These are phyloP conservation scores for Wickerhamia fluorescens DNA, from an alignment of 805 yeast species.

Conservation along the genomic window DNA sequence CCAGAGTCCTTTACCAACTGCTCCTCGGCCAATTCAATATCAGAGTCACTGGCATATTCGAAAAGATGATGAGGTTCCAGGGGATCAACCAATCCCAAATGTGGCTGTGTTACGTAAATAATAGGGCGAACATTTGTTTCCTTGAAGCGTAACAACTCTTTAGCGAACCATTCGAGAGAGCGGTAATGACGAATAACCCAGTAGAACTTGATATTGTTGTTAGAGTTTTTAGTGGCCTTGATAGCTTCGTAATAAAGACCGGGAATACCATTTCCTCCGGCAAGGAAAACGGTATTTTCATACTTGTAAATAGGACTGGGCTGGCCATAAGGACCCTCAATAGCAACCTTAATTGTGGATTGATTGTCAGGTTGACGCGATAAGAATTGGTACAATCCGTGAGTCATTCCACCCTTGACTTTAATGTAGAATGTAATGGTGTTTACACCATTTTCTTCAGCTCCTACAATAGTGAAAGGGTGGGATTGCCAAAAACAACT, in stretches of 20 bases:
- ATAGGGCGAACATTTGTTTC: conserved; percentile 28
- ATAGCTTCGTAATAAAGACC: conserved; percentile 29
- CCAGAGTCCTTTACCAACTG: conserved; percentile 1
- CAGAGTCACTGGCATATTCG: conserved; percentile 3
- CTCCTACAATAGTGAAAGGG: conserved; percentile 57
- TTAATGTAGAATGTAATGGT: conserved; percentile 19
- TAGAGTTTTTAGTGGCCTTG: conserved; percentile 10
- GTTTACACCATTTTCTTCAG: conserved; percentile 24
- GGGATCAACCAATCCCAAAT: conserved; percentile 9
- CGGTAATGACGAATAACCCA: conserved; percentile 37
- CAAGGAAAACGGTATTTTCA: conserved; percentile 21
- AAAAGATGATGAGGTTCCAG: conserved; percentile 6
- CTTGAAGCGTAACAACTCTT: conserved; percentile 27
- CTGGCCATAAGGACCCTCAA: conserved; percentile 38
- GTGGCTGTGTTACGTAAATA: conserved; percentile 36
- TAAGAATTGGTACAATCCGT: conserved; percentile 28
- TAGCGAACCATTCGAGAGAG: conserved; percentile 33
- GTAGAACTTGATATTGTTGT: conserved; percentile 19
- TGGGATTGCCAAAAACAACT: conserved; percentile 62
- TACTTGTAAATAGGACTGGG: conserved; percentile 23
- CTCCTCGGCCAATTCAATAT: conserved; percentile 8
- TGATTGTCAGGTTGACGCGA: conserved; percentile 24
- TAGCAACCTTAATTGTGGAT: conserved; percentile 21
- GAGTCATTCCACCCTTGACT: conserved; percentile 34
- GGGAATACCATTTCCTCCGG: conserved; percentile 38